Percentiles rank a stretch among this genome's conserved stretches.
phyloP scores from a whole-genome alignment of 139 green algal genomes.

The Micractinium conductrix region DNA sequence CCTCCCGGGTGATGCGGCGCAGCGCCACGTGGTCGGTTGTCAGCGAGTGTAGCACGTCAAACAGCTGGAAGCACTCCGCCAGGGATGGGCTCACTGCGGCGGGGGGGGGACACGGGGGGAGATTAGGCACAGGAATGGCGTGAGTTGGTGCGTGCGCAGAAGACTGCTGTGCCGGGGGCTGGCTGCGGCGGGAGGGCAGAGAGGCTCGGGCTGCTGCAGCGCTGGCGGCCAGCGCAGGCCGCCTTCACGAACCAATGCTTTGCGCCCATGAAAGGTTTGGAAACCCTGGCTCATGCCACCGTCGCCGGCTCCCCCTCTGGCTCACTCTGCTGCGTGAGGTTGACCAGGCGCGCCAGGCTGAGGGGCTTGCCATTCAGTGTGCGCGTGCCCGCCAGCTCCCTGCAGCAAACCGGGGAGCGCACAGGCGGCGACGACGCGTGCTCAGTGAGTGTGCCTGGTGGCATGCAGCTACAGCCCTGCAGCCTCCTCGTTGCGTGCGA shows the following conservation, averaged over 20 bases:
- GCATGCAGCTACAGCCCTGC: too few species aligned
- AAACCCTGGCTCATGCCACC: too few species aligned
- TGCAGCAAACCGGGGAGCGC: background rate
- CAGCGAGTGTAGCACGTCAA: conserved; percentile 77
- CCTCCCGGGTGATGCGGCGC: conserved; percentile 72
- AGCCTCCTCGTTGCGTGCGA: too few species aligned
- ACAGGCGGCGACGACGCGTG: too few species aligned
- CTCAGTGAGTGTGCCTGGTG: too few species aligned
- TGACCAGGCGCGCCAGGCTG: conserved; percentile 36
- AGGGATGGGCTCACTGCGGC: conserved; percentile 41
- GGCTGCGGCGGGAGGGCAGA: background rate
- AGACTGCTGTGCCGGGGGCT: background rate
- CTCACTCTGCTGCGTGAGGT: conserved; percentile 45
- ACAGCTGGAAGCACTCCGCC: conserved; percentile 79
- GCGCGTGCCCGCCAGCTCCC: conserved; percentile 44
- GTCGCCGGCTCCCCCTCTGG: background rate
- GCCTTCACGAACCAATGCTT: too few species aligned
- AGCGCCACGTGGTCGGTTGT: conserved; percentile 74
- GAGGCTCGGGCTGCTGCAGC: background rate
- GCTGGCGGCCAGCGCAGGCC: background rate
- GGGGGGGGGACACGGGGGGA: background rate
- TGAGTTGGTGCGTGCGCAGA: background rate
- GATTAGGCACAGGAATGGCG: background rate
- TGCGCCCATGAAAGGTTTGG: too few species aligned
- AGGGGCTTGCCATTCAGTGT: conserved; percentile 10